A percentile compares a stretch with the other conserved stretches of the same genome.
Evolutionary conservation across 1,284 basidiomycete genomes (phyloP).

Genomic region (Ustilago loliicola): DNA sequence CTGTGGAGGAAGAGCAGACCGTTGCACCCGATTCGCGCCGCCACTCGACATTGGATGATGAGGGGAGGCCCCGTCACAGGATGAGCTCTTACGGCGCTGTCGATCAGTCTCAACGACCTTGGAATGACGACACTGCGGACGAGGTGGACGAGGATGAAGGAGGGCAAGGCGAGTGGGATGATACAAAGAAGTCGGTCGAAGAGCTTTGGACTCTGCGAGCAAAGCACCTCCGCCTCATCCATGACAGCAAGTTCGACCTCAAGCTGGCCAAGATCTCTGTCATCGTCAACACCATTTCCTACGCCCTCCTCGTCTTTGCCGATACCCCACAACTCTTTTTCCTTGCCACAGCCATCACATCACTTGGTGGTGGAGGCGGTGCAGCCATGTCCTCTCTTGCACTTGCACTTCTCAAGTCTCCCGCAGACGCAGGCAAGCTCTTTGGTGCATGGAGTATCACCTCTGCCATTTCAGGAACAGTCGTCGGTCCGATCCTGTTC

Average conservation of each 20-base stretch:
- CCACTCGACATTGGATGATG: slow-evolving; percentile 46
- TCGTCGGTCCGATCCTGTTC: slow-evolving; percentile 66
- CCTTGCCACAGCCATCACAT: slow-evolving; percentile 46
- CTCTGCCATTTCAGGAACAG: slow-evolving; percentile 58
- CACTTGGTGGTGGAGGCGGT: slow-evolving; percentile 60
- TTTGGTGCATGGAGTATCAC: slow-evolving; percentile 68
- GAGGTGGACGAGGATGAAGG: slow-evolving; percentile 11
- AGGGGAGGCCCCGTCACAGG: slow-evolving; percentile 33
- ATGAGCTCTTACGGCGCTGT: slow-evolving; percentile 32
- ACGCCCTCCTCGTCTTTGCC: slow-evolving; percentile 41
- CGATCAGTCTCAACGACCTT: slow-evolving; percentile 3
- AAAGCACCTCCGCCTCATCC: slow-evolving; percentile 65
- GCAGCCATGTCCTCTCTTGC: slow-evolving; percentile 68
- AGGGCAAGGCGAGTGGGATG: slow-evolving; percentile 42
- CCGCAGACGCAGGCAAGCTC: slow-evolving; percentile 65
- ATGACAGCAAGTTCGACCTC: slow-evolving; percentile 68
- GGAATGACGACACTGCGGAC: slow-evolving; percentile 3
- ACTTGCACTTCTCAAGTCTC: slow-evolving; percentile 60
- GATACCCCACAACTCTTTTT: slow-evolving; percentile 40
- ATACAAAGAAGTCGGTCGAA: slow-evolving; percentile 50
- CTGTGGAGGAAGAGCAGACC: slow-evolving; percentile 35
- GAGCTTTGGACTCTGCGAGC: slow-evolving; percentile 66
- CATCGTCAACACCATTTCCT: slow-evolving; percentile 40
- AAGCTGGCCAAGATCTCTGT: slow-evolving; percentile 52
- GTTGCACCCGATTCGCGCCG: slow-evolving; percentile 33